phyloP scores from a whole-genome alignment of 495 filamentous ascomycete species.

The Thermothielavioides terrestris region DNA sequence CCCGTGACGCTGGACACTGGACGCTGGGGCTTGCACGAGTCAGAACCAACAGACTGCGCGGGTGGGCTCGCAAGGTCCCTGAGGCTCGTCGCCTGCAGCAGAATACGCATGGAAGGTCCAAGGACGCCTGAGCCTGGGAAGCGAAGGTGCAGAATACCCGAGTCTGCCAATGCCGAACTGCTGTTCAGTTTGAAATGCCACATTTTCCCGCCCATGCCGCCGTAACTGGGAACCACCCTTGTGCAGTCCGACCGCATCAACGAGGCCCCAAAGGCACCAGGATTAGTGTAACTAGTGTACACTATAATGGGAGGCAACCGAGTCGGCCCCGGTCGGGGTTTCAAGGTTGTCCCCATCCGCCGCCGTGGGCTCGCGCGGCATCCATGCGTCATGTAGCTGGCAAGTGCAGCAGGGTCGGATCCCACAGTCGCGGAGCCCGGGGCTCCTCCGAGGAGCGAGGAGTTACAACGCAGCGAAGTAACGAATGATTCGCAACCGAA shows the following conservation, averaged over 20 bases:
- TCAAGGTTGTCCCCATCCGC: neutral
- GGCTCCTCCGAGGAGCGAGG: constrained; percentile 10
- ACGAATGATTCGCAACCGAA: neutral
- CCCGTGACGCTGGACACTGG: neutral
- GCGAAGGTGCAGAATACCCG: constrained; percentile 1
- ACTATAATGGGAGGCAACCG: too few species aligned
- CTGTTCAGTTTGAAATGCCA: constrained; percentile 2
- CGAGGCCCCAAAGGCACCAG: too few species aligned
- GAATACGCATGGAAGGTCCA: constrained; percentile 1
- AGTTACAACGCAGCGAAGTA: too few species aligned
- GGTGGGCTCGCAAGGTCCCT: neutral
- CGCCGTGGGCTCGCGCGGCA: constrained; percentile 2
- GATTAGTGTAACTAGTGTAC: too few species aligned
- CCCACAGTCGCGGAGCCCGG: constrained; percentile 11
- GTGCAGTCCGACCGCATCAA: too few species aligned
- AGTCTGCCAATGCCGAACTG: constrained; percentile 2
- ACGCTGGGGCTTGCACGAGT: neutral
- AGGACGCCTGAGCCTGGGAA: neutral
- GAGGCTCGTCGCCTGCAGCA: neutral
- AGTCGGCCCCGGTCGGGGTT: too few species aligned
- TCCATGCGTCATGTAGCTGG: neutral
- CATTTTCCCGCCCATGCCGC: constrained; percentile 1
- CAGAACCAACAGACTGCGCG: neutral
- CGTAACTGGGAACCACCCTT: too few species aligned
- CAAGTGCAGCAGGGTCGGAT: constrained; percentile 5